phyloP scores from a whole-genome alignment of 2,329 filamentous ascomycete species.

The Cephalotrichum gorgonifer region DNA sequence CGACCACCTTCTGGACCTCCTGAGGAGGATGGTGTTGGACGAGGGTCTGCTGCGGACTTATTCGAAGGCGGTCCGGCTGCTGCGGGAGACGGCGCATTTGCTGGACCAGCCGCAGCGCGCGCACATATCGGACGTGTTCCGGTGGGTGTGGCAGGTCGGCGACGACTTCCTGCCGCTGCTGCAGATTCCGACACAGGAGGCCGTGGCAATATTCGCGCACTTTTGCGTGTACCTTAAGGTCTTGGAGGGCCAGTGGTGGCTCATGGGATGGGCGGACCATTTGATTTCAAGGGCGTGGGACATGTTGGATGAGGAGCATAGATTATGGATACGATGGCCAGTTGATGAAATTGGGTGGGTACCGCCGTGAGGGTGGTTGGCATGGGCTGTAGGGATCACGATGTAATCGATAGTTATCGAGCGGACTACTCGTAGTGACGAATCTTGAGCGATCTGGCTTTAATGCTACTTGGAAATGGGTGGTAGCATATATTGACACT shows the following conservation, averaged over 20 bases:
- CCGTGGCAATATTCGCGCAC: conserved; percentile 24
- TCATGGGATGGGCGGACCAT: conserved; percentile 24
- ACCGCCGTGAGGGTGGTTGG: conserved; percentile 6
- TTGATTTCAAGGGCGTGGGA: conserved; percentile 20
- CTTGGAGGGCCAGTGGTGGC: conserved; percentile 23
- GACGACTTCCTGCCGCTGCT: conserved; percentile 26
- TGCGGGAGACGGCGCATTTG: conserved; percentile 8
- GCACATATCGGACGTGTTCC: conserved; percentile 26
- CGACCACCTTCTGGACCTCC: background rate
- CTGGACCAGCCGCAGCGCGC: conserved; percentile 7
- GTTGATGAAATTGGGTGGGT: conserved; percentile 13
- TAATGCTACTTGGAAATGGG: background rate
- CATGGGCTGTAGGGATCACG: no score
- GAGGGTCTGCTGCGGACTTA: conserved; percentile 13
- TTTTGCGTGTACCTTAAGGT: conserved; percentile 23
- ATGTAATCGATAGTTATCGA: no score
- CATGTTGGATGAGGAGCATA: conserved; percentile 24
- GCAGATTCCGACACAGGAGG: conserved; percentile 15
- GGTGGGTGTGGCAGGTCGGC: conserved; percentile 26
- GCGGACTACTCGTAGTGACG: no score
- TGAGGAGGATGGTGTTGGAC: background rate
- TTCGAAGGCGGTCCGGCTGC: conserved; percentile 18
- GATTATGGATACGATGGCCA: conserved; percentile 18
- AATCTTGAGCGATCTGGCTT: no score
- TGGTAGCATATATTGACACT: background rate